phyloP scores from a whole-genome alignment of 1,284 basidiomycete genomes.

The Microbotryum violaceum region DNA sequence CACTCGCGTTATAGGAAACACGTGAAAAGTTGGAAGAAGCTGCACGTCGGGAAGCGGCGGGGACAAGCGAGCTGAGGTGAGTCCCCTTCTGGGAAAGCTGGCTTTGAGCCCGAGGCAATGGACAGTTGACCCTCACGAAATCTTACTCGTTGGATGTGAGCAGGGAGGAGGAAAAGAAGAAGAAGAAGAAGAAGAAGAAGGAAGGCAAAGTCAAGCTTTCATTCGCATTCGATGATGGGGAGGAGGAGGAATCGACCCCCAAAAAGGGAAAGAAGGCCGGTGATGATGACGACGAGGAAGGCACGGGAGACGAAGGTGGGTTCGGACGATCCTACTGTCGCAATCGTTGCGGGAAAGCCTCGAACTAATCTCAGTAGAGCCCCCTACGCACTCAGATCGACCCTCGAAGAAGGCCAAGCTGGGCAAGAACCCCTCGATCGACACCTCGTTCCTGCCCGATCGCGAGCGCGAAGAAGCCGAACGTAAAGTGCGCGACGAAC shows the following conservation, averaged over 20 bases:
- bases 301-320: constrained; percentile 12
- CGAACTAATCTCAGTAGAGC: not conserved
- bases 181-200: constrained; percentile 85
- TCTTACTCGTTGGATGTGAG: constrained; percentile 61
- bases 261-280: constrained; percentile 34
- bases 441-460: constrained; percentile 97
- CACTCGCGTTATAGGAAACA: constrained; percentile 40
- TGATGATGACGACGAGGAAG: constrained; percentile 7
- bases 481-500: constrained; percentile 72
- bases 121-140: constrained; percentile 42
- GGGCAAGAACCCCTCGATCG: constrained; percentile 90
- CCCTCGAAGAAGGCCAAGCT: constrained; percentile 63
- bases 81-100: constrained; percentile 39
- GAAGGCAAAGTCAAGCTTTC: constrained; percentile 62
- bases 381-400: constrained; percentile 3
- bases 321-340: not conserved
- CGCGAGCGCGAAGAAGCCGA: constrained; percentile 90
- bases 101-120: not conserved
- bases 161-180: constrained; percentile 52
- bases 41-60: constrained; percentile 78
- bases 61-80: constrained; percentile 72
- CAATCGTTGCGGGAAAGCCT: not conserved
- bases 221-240: constrained; percentile 60
- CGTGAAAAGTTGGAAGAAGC: constrained; percentile 86
- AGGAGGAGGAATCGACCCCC: constrained; percentile 37